phyloP scores from a whole-genome alignment of 2,329 filamentous ascomycete species.

The Anisogramma anomala region DNA sequence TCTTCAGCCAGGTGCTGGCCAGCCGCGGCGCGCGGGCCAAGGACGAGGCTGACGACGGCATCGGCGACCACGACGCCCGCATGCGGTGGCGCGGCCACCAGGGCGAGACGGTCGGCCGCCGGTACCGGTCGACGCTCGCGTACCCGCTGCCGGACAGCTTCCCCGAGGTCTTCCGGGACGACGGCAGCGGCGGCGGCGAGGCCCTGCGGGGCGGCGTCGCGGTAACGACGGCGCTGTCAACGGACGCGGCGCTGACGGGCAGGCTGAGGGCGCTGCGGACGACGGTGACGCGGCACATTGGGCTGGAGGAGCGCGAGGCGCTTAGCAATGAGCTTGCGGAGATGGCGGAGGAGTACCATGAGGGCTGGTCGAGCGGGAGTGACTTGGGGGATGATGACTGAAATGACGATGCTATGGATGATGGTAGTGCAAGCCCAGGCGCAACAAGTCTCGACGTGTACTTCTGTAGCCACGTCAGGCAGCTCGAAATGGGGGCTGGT shows the following conservation, averaged over 20 bases:
- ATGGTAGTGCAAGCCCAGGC: not conserved
- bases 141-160: slow-evolving; percentile 79
- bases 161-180: slow-evolving; percentile 58
- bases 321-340: slow-evolving; percentile 72
- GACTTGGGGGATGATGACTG: slow-evolving; percentile 58
- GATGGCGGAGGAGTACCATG: slow-evolving; percentile 78
- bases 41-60: slow-evolving; percentile 13
- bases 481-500: no score
- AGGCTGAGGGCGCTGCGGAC: slow-evolving; percentile 55
- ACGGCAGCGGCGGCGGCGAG: slow-evolving; percentile 24
- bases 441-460: no score
- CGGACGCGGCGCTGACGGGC: slow-evolving; percentile 60
- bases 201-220: slow-evolving; percentile 31
- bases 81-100: slow-evolving; percentile 18
- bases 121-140: slow-evolving; percentile 42
- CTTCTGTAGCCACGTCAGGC: no score
- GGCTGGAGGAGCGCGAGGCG: slow-evolving; percentile 69
- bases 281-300: slow-evolving; percentile 51
- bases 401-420: not conserved
- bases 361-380: slow-evolving; percentile 72
- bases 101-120: slow-evolving; percentile 24
- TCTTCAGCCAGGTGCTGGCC: slow-evolving; percentile 33
- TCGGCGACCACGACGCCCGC: slow-evolving; percentile 13
- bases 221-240: slow-evolving; percentile 53
- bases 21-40: slow-evolving; percentile 22